Evolutionary conservation across 2,329 filamentous ascomycete species (phyloP), one percentile per base, ranked within the genome.

Genomic region (Xylaria sp.): DNA sequence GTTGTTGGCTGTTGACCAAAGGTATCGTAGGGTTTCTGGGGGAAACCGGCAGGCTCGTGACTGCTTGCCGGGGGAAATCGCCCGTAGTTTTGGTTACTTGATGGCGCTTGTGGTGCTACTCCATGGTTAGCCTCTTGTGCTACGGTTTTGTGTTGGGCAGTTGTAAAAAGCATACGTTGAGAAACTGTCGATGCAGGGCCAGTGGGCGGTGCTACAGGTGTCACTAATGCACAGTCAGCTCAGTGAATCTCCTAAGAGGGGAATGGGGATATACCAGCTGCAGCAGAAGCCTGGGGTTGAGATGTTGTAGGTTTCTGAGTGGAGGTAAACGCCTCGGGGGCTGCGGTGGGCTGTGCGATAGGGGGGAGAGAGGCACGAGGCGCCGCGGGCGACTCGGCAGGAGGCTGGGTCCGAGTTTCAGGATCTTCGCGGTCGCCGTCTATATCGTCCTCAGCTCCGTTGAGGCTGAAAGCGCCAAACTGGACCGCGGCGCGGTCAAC

Each of bases 351-450:
- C 64, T 87, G 84, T 19, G 81, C 75, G 15, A 85, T 88, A 38
- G 94, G 94, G 68, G 95, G 94, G 25, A 98, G 84, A 12, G 94
- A 91, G 65, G 95, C 90, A 71, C 94, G 88, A 66, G 95, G 94
- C 57, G 94, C 71, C 31, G 71, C 87, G 37, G 95, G 95, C 17
- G 95, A 97, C 75, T 97, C 94, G 69, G 94, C 92, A 28, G 94
- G 94, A 66, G 94, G 93, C 74, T 97, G 94, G 68, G 92, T 89
- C 73, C 94, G 89, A 59, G 95, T 98, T 83, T 98, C 94, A 42
- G 94, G 89, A 77, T 98, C 93, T 80, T 99, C 95, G 66, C 94
- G 88, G 73, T 97, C 93, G 67, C 94, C 93, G 74, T 98, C 95
- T 66, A 97, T 92, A 72, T 97, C 94, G 57, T 93, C 91, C 51